These are phyloP conservation scores for Medicago truncatula DNA, from an alignment of 306 rosid species.

Conservation along the genomic window DNA sequence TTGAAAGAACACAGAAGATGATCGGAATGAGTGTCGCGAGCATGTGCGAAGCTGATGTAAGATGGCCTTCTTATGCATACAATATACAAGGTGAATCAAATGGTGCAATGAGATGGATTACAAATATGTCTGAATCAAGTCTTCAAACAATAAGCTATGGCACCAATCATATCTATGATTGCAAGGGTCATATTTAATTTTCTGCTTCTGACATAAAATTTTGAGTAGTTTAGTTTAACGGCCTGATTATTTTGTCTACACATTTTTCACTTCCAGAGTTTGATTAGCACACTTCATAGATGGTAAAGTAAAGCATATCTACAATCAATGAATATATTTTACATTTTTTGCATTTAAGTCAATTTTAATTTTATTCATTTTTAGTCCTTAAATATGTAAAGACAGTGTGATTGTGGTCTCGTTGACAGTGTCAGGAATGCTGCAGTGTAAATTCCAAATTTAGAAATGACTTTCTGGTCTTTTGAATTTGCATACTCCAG, in stretches of 20 bases:
- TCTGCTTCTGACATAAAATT: slow-evolving; percentile 12
- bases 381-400: not conserved
- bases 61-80: slow-evolving; percentile 89
- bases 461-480: slow-evolving; percentile 15
- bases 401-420: not conserved
- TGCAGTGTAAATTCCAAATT: not conserved
- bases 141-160: slow-evolving; percentile 83
- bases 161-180: slow-evolving; percentile 65
- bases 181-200: slow-evolving; percentile 28
- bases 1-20: slow-evolving; percentile 86
- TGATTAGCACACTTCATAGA: slow-evolving; percentile 15
- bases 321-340: not conserved
- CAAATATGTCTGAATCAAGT: slow-evolving; percentile 77
- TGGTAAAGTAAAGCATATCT: too few species aligned
- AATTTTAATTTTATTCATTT: not conserved
- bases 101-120: slow-evolving; percentile 74
- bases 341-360: not conserved
- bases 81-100: slow-evolving; percentile 65
- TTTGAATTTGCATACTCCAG: not conserved
- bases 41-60: slow-evolving; percentile 58
- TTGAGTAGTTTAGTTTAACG: slow-evolving; percentile 23
- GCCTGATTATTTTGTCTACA: slow-evolving; percentile 12
- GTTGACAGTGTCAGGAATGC: not conserved
- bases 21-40: slow-evolving; percentile 48
- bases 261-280: slow-evolving; percentile 16